Evolutionary conservation across 2,329 filamentous ascomycete species (phyloP).

Genomic region (Neonectria coccinea): DNA sequence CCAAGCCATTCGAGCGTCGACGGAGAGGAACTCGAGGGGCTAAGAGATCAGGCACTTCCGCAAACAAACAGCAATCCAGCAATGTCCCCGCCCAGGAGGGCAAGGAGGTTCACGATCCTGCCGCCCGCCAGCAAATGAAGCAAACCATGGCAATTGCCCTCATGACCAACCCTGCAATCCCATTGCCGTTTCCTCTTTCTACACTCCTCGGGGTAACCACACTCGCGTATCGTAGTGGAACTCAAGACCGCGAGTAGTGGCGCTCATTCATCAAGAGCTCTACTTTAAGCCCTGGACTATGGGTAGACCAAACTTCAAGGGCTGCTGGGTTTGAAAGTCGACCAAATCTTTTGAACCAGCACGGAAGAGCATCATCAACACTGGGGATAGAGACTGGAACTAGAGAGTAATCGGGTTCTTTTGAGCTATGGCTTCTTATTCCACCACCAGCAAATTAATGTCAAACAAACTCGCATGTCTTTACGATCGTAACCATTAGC

Average conservation of each 20-base stretch:
- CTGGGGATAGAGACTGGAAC: background rate
- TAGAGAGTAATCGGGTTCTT: too few relatives aligned
- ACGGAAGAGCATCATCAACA: background rate
- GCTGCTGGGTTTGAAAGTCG: too few relatives aligned
- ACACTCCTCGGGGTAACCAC: conserved; percentile 24
- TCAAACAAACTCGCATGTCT: background rate
- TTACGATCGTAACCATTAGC: conserved; percentile 4
- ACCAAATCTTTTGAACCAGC: background rate
- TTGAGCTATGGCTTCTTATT: background rate
- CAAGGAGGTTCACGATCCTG: conserved; percentile 27
- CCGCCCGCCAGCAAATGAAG: conserved; percentile 35
- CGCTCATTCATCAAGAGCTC: background rate
- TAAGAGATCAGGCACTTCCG: conserved; percentile 7
- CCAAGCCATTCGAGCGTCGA: background rate
- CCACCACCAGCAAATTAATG: background rate
- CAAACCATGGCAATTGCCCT: conserved; percentile 32
- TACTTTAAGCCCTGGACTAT: background rate
- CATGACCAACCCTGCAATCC: conserved; percentile 31
- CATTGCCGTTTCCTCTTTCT: conserved; percentile 30
- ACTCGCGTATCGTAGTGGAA: conserved; percentile 20
- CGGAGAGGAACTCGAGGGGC: conserved; percentile 19
- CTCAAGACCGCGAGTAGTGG: background rate
- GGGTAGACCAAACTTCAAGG: background rate
- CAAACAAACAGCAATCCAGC: background rate
- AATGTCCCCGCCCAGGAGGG: conserved; percentile 1